phyloP scores from a whole-genome alignment of 805 yeast species.

The Candida michaelii region DNA sequence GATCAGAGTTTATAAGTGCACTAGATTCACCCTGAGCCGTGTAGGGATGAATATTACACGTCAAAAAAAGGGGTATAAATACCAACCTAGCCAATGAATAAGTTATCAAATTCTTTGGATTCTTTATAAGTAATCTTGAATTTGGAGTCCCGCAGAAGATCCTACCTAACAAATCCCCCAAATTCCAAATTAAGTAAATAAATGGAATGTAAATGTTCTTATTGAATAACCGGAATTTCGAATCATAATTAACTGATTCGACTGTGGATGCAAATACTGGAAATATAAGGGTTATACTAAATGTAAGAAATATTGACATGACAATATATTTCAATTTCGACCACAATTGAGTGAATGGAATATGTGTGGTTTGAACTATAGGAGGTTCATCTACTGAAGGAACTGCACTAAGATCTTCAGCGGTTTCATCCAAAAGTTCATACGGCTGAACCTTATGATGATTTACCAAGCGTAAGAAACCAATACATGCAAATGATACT shows the following conservation, averaged over 20 bases:
- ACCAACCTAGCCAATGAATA: conserved; percentile 57
- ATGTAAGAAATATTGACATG: conserved; percentile 68
- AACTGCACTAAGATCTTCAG: background rate
- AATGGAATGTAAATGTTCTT: conserved; percentile 63
- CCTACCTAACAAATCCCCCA: conserved; percentile 84
- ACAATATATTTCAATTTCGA: conserved; percentile 62
- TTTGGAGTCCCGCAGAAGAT: conserved; percentile 57
- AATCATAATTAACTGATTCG: conserved; percentile 44
- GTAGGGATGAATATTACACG: conserved; percentile 57
- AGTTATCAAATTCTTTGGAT: conserved; percentile 44
- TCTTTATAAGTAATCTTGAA: conserved; percentile 34
- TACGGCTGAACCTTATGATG: conserved; percentile 25
- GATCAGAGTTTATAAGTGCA: conserved; percentile 54
- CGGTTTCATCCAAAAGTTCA: conserved; percentile 14
- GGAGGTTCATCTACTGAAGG: conserved; percentile 3
- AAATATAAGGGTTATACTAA: conserved; percentile 72
- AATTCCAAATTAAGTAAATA: conserved; percentile 81
- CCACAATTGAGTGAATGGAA: conserved; percentile 64
- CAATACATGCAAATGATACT: conserved; percentile 43
- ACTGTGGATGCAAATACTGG: conserved; percentile 87
- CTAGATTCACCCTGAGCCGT: conserved; percentile 27
- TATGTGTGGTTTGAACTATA: conserved; percentile 19
- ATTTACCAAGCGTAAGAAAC: conserved; percentile 36
- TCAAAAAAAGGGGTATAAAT: conserved; percentile 70
- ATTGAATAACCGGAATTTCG: conserved; percentile 39